Conservation (phyloP, 306 rosid species). For the Prunus dulcis region DNA sequence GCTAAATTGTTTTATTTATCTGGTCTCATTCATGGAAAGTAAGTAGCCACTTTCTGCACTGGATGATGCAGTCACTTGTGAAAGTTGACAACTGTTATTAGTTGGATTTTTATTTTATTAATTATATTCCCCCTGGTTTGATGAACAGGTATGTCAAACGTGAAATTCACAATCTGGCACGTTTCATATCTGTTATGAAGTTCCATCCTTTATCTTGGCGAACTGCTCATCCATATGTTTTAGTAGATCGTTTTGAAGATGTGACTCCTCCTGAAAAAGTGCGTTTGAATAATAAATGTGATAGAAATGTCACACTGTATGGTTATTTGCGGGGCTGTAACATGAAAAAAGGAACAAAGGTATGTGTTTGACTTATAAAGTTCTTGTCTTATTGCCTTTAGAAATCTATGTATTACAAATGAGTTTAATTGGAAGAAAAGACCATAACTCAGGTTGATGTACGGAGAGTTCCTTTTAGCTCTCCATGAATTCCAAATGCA, state of each 20-base stretch:
- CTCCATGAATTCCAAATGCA: background rate
- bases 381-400: background rate
- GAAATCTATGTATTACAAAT: background rate
- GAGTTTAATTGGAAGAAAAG: background rate
- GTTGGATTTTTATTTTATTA: background rate
- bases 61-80: background rate
- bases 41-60: conserved; percentile 34
- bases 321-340: conserved; percentile 95
- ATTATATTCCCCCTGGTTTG: background rate
- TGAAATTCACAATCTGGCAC: conserved; percentile 88
- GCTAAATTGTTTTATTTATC: conserved; percentile 93
- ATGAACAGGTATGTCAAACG: conserved; percentile 74
- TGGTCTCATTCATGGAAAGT: conserved; percentile 88
- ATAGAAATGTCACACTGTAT: conserved; percentile 79
- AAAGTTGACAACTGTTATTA: background rate
- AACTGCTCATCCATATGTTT: conserved; percentile 79
- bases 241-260: conserved; percentile 95
- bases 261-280: conserved; percentile 82
- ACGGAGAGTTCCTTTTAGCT: background rate
- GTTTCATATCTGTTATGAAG: conserved; percentile 92
- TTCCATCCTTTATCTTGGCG: conserved; percentile 94
- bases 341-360: conserved; percentile 85
- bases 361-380: conserved; percentile 19
- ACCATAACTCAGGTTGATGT: background rate
- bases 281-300: conserved; percentile 65